These are phyloP conservation scores for grape (Vitis vinifera) DNA, from an alignment of 164 flowering plant species.

Conservation along the genomic window ASM3070453v1 NC_081822.1:6919001-6919500, in stretches of 20 bases:
- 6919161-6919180: conserved; percentile 73
- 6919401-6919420: too few relatives aligned
- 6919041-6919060: conserved; percentile 74
- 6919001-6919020: background rate
- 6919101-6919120: conserved; percentile 53
- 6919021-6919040: conserved; percentile 2
- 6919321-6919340: conserved; percentile 46
- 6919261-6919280: conserved; percentile 59
- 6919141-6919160: conserved; percentile 95
- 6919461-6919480: too few relatives aligned
- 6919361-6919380: background rate
- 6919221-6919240: conserved; percentile 76
- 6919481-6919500: too few relatives aligned
- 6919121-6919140: conserved; percentile 76
- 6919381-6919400: too few relatives aligned
- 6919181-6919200: conserved; percentile 88
- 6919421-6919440: too few relatives aligned
- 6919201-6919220: conserved; percentile 81
- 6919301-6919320: conserved; percentile 50
- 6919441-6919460: too few relatives aligned
- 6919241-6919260: conserved; percentile 80
- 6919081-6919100: conserved; percentile 55
- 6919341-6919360: background rate
- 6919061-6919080: conserved; percentile 64
- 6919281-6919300: conserved; percentile 98